Conservation (phyloP, 2,329 filamentous ascomycete species). For the Stachybotrys chartarum region DNA sequence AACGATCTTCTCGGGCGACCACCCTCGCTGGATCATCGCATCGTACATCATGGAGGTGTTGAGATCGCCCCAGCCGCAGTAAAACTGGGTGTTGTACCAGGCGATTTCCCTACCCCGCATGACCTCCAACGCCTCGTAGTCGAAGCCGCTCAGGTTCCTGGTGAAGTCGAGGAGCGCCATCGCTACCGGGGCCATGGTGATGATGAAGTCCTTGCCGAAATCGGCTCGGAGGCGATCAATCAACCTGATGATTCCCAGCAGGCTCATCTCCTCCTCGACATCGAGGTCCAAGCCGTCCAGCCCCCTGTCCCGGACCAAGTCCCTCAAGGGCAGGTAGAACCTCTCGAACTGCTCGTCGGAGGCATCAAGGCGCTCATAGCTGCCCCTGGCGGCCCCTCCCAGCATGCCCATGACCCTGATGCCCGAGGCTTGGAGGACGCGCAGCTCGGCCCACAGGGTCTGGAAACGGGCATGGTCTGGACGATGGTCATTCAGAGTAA, state of each 20-base stretch:
- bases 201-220: constrained; percentile 64
- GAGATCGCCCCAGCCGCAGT: constrained; percentile 75
- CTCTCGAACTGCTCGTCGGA: constrained; percentile 55
- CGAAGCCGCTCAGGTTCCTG: constrained; percentile 71
- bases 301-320: constrained; percentile 52
- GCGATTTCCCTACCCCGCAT: constrained; percentile 58
- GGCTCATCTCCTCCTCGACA: constrained; percentile 69
- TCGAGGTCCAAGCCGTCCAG: constrained; percentile 72
- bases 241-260: constrained; percentile 57
- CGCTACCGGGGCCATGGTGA: constrained; percentile 77
- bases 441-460: constrained; percentile 72
- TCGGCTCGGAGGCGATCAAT: constrained; percentile 62
- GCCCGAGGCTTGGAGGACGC: constrained; percentile 62
- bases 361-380: constrained; percentile 54
- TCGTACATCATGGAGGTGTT: constrained; percentile 40
- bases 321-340: constrained; percentile 63
- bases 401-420: constrained; percentile 82
- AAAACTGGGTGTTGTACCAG: constrained; percentile 92
- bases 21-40: constrained; percentile 52
- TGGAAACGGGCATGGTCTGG: constrained; percentile 61
- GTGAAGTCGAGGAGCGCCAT: constrained; percentile 53
- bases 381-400: constrained; percentile 75
- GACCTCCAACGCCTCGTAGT: constrained; percentile 67
- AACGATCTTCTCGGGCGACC: constrained; percentile 66
- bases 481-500: constrained; percentile 75